These are phyloP conservation scores for Aspergillus calidoustus DNA, from an alignment of 2,329 filamentous ascomycete genomes.

Conservation along the genomic window DNA sequence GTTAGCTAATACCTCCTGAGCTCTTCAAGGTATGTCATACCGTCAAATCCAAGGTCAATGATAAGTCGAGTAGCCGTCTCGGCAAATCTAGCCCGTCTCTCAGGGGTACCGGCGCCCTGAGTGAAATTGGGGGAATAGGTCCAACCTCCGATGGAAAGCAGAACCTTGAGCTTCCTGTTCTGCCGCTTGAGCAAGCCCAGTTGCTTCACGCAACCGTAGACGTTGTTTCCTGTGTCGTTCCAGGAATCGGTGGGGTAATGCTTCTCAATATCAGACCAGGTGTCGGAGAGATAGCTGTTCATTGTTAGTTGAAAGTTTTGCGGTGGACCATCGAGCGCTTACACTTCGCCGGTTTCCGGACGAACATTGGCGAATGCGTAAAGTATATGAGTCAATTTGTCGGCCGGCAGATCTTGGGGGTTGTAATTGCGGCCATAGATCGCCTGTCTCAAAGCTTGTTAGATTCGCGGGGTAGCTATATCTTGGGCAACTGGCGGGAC, in stretches of 20 bases:
- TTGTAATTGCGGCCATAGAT: constrained; percentile 84
- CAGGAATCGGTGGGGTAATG: constrained; percentile 69
- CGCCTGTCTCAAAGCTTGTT: constrained; percentile 53
- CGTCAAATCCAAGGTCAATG: constrained; percentile 75
- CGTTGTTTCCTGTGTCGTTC: constrained; percentile 73
- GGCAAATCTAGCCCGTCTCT: constrained; percentile 69
- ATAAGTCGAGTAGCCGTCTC: constrained; percentile 73
- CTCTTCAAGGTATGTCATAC: constrained; percentile 26
- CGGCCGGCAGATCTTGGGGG: constrained; percentile 77
- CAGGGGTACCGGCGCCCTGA: constrained; percentile 65
- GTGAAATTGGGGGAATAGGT: constrained; percentile 79
- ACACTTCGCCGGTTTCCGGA: constrained; percentile 78
- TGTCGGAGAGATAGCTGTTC: constrained; percentile 62
- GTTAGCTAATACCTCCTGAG: constrained; percentile 2
- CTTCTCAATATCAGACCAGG: constrained; percentile 70
- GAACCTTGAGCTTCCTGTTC: constrained; percentile 75
- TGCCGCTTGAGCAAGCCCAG: constrained; percentile 75
- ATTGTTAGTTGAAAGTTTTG: constrained; percentile 14
- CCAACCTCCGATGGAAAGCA: constrained; percentile 84
- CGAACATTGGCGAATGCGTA: constrained; percentile 89
- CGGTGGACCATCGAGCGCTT: constrained; percentile 27
- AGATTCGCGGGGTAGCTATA: background rate
- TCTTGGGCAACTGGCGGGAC: background rate
- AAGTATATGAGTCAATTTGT: constrained; percentile 83
- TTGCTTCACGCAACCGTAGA: constrained; percentile 78